Evolutionary conservation across 371 early-diverging fungal species (phyloP).

Genomic region (Smittium culicis): DNA sequence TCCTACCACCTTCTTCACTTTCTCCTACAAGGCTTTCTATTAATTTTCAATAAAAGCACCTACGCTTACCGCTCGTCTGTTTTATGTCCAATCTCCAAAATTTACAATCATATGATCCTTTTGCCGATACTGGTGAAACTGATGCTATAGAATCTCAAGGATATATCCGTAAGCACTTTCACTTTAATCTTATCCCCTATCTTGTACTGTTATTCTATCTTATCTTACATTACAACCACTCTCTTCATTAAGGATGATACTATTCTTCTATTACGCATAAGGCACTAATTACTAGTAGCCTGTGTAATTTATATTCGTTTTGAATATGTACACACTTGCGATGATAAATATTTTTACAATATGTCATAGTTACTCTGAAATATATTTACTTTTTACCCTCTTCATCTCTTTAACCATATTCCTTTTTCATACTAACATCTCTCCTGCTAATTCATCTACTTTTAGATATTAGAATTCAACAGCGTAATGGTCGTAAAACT

Average conservation of each 20-base stretch:
- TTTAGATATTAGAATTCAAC: constrained; percentile 90
- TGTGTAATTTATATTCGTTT: not conserved
- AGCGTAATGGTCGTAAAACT: constrained; percentile 94
- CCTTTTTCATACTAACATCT: not conserved
- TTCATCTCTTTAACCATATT: not conserved
- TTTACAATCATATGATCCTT: constrained; percentile 13
- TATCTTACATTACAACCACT: no score
- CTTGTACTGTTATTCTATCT: no score
- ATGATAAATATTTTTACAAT: not conserved
- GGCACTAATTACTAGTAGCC: not conserved
- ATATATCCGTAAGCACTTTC: constrained; percentile 13
- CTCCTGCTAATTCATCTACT: not conserved
- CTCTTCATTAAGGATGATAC: not conserved
- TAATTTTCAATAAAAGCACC: no score
- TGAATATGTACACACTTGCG: not conserved
- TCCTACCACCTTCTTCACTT: no score
- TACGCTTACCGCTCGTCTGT: no score
- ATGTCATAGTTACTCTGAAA: constrained; percentile 12
- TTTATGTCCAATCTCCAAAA: constrained; percentile 12
- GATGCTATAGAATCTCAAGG: constrained; percentile 11
- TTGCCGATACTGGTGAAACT: constrained; percentile 13
- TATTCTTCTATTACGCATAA: not conserved
- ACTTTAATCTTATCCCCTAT: not conserved
- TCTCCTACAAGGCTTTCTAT: no score
- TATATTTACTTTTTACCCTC: not conserved